Base-by-base conservation (phyloP, 805 yeast species). In the Diddensiella santjacobensis region DNA sequence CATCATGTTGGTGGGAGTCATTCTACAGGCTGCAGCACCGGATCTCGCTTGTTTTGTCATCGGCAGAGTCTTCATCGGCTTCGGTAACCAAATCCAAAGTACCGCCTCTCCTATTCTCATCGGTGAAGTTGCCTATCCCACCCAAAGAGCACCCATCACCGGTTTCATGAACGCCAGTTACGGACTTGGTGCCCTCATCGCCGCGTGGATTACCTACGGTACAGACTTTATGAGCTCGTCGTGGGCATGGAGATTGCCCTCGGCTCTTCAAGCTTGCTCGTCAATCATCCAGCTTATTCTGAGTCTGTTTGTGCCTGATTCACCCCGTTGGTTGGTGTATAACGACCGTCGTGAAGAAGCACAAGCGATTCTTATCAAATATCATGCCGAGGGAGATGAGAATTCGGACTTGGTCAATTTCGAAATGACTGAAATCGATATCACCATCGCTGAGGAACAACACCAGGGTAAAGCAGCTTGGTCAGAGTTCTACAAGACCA, bases 221-320 rank as follows among this genome's bases (percentile, higher is more conserved):
- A 36, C 44, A 13, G 29, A 22, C n/a, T n/a, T 22, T 31, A 39
- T 31, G n/a, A 20, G 26, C 19, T n/a, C 18, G 23, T 36, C 30
- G 20, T 22, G 45, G 30, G 10, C 39, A 3, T 48, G 51, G 51
- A 29, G 73, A 42, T 53, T 74, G 42, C 78, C 79, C 31, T 77
- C 79, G 5, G 49, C 64, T 29, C n/a, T 50, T 6, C 53, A 50
- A 24, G 22, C 40, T 17, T 6, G 42, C 17, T 47, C 40, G 35
- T 42, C 53, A 3, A 13, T 37, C 3, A 45, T 74, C 38, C 66
- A 78, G 54, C 66, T 70, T 23, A 40, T 58, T 20, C 72, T 75
- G 45, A 66, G 71, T 33, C 48, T 67, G 38, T 37, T 48, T 24
- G 20, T 53, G 24, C 59, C 59, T 11, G 58, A 56, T 39, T 45